These are phyloP conservation scores for Auricularia cornea DNA, from an alignment of 768 basidiomycete species.

Conservation along the genomic window DNA sequence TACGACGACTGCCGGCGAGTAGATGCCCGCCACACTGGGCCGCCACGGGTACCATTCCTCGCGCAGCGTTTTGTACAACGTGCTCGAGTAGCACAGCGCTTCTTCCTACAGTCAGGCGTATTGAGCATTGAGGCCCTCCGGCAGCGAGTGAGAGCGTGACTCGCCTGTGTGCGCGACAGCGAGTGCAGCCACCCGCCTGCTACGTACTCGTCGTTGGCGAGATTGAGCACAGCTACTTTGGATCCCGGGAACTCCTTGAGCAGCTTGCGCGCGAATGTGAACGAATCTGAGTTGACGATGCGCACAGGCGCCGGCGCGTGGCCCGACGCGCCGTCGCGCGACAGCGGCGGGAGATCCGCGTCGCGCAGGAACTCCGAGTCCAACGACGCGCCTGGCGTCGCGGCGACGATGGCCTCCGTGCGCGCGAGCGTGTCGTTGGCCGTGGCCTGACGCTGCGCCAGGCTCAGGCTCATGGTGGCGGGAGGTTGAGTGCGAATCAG, in stretches of 20 bases:
- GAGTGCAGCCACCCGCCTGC: slow-evolving; percentile 27
- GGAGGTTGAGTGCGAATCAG: not conserved
- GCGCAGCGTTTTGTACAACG: slow-evolving; percentile 35
- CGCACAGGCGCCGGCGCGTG: slow-evolving; percentile 8
- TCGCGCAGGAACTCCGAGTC: slow-evolving; percentile 1
- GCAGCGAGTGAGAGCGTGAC: not conserved
- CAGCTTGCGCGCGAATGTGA: slow-evolving; percentile 27
- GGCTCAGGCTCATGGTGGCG: not conserved
- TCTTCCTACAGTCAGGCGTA: no score
- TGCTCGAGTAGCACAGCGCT: slow-evolving; percentile 41
- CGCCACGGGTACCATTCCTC: slow-evolving; percentile 38
- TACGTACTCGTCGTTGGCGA: slow-evolving; percentile 28
- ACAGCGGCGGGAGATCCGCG: not conserved
- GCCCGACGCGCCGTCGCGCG: not conserved
- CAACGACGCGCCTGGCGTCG: slow-evolving; percentile 4
- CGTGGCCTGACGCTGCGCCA: not conserved
- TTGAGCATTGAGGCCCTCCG: no score
- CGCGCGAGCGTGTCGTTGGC: slow-evolving; percentile 5
- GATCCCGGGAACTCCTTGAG: slow-evolving; percentile 20
- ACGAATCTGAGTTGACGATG: slow-evolving; percentile 31
- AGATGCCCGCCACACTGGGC: slow-evolving; percentile 32
- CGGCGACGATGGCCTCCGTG: slow-evolving; percentile 1
- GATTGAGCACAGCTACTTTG: slow-evolving; percentile 16
- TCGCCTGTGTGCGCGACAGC: slow-evolving; percentile 26
- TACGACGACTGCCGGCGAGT: slow-evolving; percentile 38